phyloP scores from a whole-genome alignment of 345 rosid genomes.

The Trapa bicornis region DNA sequence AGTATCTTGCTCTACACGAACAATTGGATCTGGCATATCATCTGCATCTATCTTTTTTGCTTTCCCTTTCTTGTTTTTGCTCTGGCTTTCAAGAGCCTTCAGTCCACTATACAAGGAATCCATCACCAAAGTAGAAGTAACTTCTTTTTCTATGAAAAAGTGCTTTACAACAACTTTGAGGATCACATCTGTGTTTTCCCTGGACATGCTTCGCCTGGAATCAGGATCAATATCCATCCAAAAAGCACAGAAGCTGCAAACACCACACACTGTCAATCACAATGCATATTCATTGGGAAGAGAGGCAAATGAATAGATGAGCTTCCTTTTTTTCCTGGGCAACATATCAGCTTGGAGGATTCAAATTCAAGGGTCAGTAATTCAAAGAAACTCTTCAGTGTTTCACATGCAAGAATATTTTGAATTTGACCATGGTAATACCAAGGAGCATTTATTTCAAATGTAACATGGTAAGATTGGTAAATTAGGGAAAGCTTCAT shows the following conservation, averaged over 20 bases:
- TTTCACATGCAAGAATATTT: not conserved
- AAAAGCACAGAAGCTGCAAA: slow-evolving; percentile 68
- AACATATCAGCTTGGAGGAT: not conserved
- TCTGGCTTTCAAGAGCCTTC: slow-evolving; percentile 88
- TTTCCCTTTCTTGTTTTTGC: slow-evolving; percentile 49
- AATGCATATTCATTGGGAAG: slow-evolving; percentile 4
- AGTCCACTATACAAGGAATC: slow-evolving; percentile 95
- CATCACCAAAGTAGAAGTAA: slow-evolving; percentile 93
- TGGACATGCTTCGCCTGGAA: slow-evolving; percentile 59
- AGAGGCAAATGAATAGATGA: not conserved
- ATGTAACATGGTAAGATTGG: not conserved
- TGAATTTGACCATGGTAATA: not conserved
- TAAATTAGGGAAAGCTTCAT: not conserved
- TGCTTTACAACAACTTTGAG: slow-evolving; percentile 76
- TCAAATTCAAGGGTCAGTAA: not conserved
- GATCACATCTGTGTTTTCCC: slow-evolving; percentile 68
- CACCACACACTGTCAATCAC: slow-evolving; percentile 3
- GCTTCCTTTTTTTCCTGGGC: not conserved
- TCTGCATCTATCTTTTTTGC: slow-evolving; percentile 37
- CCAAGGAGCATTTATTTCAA: not conserved
- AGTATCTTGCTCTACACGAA: slow-evolving; percentile 56
- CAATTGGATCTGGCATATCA: slow-evolving; percentile 71
- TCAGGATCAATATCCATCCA: slow-evolving; percentile 75
- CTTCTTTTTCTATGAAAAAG: slow-evolving; percentile 88
- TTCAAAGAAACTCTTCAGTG: not conserved